These are phyloP conservation scores for Sambucus nigra DNA, from an alignment of 129 eudicot genomes.

Conservation along the genomic window DNA sequence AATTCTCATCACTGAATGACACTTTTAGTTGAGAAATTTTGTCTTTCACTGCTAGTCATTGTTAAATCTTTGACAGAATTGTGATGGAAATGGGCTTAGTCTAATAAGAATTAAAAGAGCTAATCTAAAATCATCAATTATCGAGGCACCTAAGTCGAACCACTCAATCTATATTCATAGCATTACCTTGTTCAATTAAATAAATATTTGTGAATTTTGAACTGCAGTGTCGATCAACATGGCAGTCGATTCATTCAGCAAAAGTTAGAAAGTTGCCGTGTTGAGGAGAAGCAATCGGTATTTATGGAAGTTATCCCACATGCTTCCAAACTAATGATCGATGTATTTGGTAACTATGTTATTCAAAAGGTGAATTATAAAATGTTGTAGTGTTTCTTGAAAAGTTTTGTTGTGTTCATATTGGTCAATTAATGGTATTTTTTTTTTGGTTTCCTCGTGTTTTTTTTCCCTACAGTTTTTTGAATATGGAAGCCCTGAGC, in stretches of 20 bases:
- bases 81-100: too few species aligned
- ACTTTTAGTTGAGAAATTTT: too few species aligned
- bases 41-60: too few species aligned
- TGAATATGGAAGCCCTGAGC: constrained; percentile 71
- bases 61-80: too few species aligned
- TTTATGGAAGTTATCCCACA: constrained; percentile 70
- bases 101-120: too few species aligned
- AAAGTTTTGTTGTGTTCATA: neutral
- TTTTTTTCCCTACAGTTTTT: constrained; percentile 45
- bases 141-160: too few species aligned
- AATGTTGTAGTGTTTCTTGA: too few species aligned
- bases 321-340: constrained; percentile 65
- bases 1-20: too few species aligned
- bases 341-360: constrained; percentile 93
- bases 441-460: neutral
- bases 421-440: neutral
- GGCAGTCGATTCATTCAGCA: constrained; percentile 94
- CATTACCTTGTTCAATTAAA: constrained; percentile 5
- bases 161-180: too few species aligned
- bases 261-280: constrained; percentile 57
- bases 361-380: constrained; percentile 66
- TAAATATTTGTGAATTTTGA: constrained; percentile 10
- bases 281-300: constrained; percentile 57
- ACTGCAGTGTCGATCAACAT: constrained; percentile 72
- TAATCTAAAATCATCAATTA: too few species aligned